Evolutionary conservation across 768 basidiomycete species (phyloP), one percentile per base, ranked within the genome.

Genomic region (Lenzites betulinus): DNA sequence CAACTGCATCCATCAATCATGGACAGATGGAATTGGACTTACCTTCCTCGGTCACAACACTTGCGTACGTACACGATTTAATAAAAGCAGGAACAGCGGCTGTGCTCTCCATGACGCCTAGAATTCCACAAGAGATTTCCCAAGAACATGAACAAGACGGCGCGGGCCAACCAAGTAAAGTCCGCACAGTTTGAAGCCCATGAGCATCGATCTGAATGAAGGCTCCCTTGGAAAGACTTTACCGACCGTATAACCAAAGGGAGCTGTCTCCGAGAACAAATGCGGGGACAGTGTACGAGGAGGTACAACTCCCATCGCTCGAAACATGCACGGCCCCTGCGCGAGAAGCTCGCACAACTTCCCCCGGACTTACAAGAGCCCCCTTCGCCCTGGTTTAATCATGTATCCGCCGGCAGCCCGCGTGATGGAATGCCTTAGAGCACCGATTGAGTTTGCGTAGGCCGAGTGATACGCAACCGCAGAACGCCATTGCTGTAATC

Each of bases 41-140:
- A 49, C 55, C 43, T 36, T 20, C 8, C 26, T 0, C 44, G 25
- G 23, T 39, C 23, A 9, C 4, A 26, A 12, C 16, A 51, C 22
- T 22, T 7, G 30, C 50, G 7, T 28, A 22, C 16, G 42, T 44
- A 33, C 18, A 16, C 25, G n/a, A 33, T 39, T 43, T 30, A 28
- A 58, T 51, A 39, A 59, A 59, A 20, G 23, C 51, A 59, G 58
- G 58, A 43, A 35, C 22, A 26, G 57, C 51, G 50, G 58, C 58
- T 52, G 58, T 59, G 58, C 58, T 20, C 16, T 39, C n/a, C 18
- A 50, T 30, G 49, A n/a, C 33, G 44, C 11, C 22, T 15, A 46
- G 44, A 46, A 46, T 1, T 11, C 22, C 38, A 15, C 38, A 5
- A 16, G 4, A 18, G 44, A 22, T 22, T 16, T 22, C 42, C 8